Conservation (phyloP, 2,329 filamentous ascomycete species). For the Ophiostoma angusticollis region DNA sequence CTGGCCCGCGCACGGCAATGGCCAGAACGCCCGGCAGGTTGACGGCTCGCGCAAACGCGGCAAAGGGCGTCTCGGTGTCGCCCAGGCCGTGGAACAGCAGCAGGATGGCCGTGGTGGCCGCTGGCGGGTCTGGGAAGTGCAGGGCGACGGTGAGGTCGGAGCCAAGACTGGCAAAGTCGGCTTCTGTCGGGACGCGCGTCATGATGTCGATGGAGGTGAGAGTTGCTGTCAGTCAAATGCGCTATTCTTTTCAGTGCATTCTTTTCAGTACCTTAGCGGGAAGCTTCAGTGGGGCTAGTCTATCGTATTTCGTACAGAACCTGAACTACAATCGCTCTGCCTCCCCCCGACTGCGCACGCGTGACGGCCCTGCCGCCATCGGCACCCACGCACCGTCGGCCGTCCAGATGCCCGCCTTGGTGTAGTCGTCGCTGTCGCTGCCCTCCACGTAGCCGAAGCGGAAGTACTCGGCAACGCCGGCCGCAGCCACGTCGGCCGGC, state of each 20-base stretch:
- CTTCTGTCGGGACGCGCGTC: slow-evolving; percentile 33
- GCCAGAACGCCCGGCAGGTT: slow-evolving; percentile 64
- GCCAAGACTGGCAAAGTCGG: slow-evolving; percentile 35
- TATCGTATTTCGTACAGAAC: too few species aligned
- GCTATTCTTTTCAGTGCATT: too few species aligned
- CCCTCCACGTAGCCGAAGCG: slow-evolving; percentile 63
- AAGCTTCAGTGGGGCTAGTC: too few species aligned
- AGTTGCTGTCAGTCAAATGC: too few species aligned
- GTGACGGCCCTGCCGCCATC: slow-evolving; percentile 51
- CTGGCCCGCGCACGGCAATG: slow-evolving; percentile 60
- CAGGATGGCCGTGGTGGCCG: slow-evolving; percentile 60
- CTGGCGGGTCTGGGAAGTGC: slow-evolving; percentile 38
- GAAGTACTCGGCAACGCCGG: slow-evolving; percentile 55
- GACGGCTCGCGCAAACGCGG: slow-evolving; percentile 53
- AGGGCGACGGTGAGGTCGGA: slow-evolving; percentile 31
- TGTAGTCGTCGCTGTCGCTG: slow-evolving; percentile 54
- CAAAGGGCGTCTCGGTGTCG: slow-evolving; percentile 58
- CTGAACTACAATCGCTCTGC: slow-evolving; percentile 2
- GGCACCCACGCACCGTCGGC: slow-evolving; percentile 49
- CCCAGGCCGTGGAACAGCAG: slow-evolving; percentile 77
- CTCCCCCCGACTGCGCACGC: slow-evolving; percentile 21
- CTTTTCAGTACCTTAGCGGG: too few species aligned
- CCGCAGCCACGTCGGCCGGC: slow-evolving; percentile 17
- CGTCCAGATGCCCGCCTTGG: slow-evolving; percentile 60
- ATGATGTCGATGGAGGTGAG: not conserved